Evolutionary conservation across 345 rosid genomes (phyloP).

Genomic region (Euphorbia pulcherrima): DNA sequence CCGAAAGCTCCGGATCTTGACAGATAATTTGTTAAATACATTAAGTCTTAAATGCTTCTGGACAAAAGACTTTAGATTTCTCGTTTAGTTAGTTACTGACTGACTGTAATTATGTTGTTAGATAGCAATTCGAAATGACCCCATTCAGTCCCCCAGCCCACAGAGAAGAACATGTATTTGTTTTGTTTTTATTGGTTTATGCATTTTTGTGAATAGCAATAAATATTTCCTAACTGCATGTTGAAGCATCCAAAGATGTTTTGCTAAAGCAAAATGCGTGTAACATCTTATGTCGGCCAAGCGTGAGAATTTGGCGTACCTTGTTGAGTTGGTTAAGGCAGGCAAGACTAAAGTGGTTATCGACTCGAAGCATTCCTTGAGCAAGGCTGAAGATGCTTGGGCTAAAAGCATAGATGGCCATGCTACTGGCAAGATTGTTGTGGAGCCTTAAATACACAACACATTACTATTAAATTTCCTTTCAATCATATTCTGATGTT

Average conservation of each 20-base stretch:
- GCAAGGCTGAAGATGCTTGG: constrained; percentile 34
- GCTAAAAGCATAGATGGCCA: constrained; percentile 26
- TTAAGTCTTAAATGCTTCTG: background rate
- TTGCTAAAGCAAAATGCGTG: constrained; percentile 16
- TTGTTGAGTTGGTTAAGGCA: constrained; percentile 19
- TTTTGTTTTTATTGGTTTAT: background rate
- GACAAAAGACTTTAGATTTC: background rate
- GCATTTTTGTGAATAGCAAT: background rate
- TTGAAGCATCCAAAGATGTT: background rate
- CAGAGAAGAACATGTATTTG: background rate
- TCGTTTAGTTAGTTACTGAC: background rate
- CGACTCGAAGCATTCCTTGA: constrained; percentile 22
- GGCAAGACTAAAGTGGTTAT: constrained; percentile 19
- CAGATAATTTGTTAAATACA: background rate
- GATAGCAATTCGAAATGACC: background rate
- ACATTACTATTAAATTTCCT: too few species aligned
- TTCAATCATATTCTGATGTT: too few species aligned
- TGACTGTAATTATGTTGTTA: background rate
- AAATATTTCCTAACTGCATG: background rate
- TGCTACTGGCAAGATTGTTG: constrained; percentile 29
- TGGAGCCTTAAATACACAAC: constrained; percentile 17
- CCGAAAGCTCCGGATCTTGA: too few species aligned
- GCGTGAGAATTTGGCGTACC: constrained; percentile 7
- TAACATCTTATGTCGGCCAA: constrained; percentile 5
- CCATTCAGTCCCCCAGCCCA: background rate